A percentile compares a stretch with the other conserved stretches of the same genome.
These are phyloP conservation scores for Pyrenula massariospora DNA, from an alignment of 495 filamentous ascomycete genomes.

Conservation along the genomic window DNA sequence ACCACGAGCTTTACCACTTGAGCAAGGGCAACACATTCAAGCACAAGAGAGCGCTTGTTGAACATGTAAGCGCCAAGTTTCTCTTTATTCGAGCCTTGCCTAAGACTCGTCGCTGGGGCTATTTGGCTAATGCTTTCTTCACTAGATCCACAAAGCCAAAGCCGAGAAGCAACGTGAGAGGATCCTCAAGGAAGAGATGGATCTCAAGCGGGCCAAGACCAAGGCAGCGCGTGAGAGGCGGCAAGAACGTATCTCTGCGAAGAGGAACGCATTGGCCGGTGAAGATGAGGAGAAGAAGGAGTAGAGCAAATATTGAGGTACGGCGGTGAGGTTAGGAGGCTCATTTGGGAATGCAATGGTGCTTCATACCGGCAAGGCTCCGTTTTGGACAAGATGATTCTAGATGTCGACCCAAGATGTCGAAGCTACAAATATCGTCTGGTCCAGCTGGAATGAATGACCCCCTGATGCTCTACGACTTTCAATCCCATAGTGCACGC, in stretches of 20 bases:
- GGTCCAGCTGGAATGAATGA: not conserved
- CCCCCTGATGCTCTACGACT: not conserved
- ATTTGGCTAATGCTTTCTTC: not conserved
- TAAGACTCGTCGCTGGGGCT: too few relatives aligned
- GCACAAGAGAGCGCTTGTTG: slow-evolving; percentile 98
- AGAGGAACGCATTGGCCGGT: slow-evolving; percentile 72
- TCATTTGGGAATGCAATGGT: too few relatives aligned
- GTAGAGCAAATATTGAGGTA: slow-evolving; percentile 7
- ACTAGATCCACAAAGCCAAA: slow-evolving; percentile 98
- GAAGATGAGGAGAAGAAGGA: slow-evolving; percentile 49
- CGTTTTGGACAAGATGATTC: not conserved
- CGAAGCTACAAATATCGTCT: not conserved
- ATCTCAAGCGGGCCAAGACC: slow-evolving; percentile 98
- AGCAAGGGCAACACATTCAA: slow-evolving; percentile 99
- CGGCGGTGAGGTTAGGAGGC: too few relatives aligned
- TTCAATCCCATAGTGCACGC: too few relatives aligned
- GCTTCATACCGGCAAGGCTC: too few relatives aligned
- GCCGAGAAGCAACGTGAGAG: slow-evolving; percentile 95
- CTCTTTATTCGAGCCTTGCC: slow-evolving; percentile 7
- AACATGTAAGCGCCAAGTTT: slow-evolving; percentile 65
- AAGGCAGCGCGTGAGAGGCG: slow-evolving; percentile 98
- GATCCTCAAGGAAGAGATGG: slow-evolving; percentile 96
- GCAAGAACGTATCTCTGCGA: slow-evolving; percentile 73
- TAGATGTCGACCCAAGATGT: not conserved
- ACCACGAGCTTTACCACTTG: slow-evolving; percentile 99